Evolutionary conservation across 495 filamentous ascomycete genomes (phyloP), one percentile per base, ranked within the genome.

Genomic region (Barbatosphaeria neglecta): DNA sequence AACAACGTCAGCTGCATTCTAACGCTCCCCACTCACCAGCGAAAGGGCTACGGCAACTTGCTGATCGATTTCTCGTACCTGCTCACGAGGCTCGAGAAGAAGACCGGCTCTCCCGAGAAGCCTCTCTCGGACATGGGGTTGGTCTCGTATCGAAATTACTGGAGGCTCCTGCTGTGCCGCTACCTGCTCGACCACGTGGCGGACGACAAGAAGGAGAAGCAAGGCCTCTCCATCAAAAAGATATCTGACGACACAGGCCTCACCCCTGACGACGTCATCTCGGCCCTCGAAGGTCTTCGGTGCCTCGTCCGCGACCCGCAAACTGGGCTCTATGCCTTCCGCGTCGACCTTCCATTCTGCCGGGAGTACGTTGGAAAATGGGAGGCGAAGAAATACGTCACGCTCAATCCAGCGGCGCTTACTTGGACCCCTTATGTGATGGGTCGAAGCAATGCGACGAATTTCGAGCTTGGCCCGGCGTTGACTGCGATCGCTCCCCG

Each of bases 341-440:
- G 92, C 22, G 71, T 96, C 22, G 89, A 96, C 56, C 75, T 83
- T 45, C 66, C 76, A 0, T 95, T 84, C 52, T 94, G 89, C 56
- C 74, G 80, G 40, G 79, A 90, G 49, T 90, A 90, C 57, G 86
- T 96, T 47, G 73, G 76, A 10, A 84, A 84, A 43, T 90, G 89
- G 80, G 86, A 95, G 61, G 74, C 69, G 43, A 95, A 95, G 59
- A 77, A 80, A 6, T 90, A 95, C 52, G 81, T 93, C 15, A 85
- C 80, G 49, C 77, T 98, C 31, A 89, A 94, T 54, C 80, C 82
- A 2, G 78, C 82, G 47, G 78, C 80, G 9, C 73, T 98, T 31
- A 81, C 90, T 3, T 98, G 92, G 92, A 95, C 87, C n/a, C 92
- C 93, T 11, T 98, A 92, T 62, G 78, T 98, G 44, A 96, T 95